Conservation (phyloP, 805 yeast species). For the Grigorovia humatica region DNA sequence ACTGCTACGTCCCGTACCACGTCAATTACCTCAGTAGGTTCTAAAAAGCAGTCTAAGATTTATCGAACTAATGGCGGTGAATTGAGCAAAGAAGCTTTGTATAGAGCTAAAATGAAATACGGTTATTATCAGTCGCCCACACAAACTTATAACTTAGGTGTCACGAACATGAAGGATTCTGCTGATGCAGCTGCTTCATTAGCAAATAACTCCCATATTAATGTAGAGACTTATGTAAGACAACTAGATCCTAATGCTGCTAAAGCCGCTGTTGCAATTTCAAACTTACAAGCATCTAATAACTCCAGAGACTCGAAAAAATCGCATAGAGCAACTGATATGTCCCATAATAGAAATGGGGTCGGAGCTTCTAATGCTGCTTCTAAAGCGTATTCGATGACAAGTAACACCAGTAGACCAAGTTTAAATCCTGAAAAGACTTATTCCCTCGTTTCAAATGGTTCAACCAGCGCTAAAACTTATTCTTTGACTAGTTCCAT, state of each 20-base stretch:
- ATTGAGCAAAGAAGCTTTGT: slow-evolving; percentile 61
- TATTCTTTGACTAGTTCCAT: not conserved
- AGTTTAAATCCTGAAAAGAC: slow-evolving; percentile 4
- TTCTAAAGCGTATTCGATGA: slow-evolving; percentile 21
- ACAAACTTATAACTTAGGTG: slow-evolving; percentile 44
- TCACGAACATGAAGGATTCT: slow-evolving; percentile 43
- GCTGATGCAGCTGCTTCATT: slow-evolving; percentile 66
- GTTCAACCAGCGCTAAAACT: slow-evolving; percentile 5
- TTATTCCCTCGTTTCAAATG: slow-evolving; percentile 13
- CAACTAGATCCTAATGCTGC: slow-evolving; percentile 26
- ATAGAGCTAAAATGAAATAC: slow-evolving; percentile 61
- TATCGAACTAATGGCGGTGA: slow-evolving; percentile 66
- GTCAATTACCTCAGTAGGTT: slow-evolving; percentile 2
- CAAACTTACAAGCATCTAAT: not conserved
- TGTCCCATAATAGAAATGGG: not conserved
- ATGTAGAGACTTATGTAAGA: slow-evolving; percentile 54
- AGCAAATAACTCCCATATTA: slow-evolving; percentile 57
- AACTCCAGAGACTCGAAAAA: not conserved
- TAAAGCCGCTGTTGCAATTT: slow-evolving; percentile 23
- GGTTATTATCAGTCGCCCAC: slow-evolving; percentile 47
- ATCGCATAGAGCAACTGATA: not conserved
- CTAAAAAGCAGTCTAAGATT: slow-evolving; percentile 19
- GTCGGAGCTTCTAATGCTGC: slow-evolving; percentile 17
- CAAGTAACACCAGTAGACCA: not conserved
- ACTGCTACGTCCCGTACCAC: slow-evolving; percentile 5